Base-by-base conservation (phyloP, 345 rosid genomes). In the Eucalyptus erythrocorys region DNA sequence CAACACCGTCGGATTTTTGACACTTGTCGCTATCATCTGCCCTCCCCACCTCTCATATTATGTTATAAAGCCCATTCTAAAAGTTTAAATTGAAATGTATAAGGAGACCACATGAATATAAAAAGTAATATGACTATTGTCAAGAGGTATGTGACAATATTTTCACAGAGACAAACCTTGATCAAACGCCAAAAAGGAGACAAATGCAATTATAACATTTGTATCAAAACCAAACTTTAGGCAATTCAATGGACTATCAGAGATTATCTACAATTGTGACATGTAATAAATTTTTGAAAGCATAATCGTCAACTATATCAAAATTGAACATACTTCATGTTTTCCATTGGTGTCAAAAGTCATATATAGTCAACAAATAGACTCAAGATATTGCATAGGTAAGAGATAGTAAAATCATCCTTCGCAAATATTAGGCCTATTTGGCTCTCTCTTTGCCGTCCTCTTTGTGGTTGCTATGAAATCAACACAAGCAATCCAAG, bases 101-200 rank as follows among this genome's bases (percentile, higher is more conserved):
- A 57, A 0, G 3, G 13, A 57, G 30, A 57, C 0, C n/a, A 3
- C 6, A 5, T 24, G 6, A 53, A 57, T 59, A 59, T 59, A 26
- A 59, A 59, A 5, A 59, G 0, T 0, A 59, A 59, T 1, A 59
- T 59, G 32, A 59, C 66, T 4, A 26, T 11, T 27, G 4, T 59
- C 4, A 27, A 5, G 7, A 26, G 66, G 1, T 26, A 59, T 59
- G 7, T 14, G 7, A 59, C n/a, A 26, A 59, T 26, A 59, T 59
- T 59, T 57, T 14, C 14, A 24, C 13, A 26, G 0, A 57, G n/a
- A 57, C 13, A 57, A 24, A 26, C 6, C 15, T 3, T 59, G 3
- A 59, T 2, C n/a, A 59, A 5, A 59, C 0, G 7, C 7, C 3
- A 22, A 59, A 59, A 10, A 59, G 5, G 30, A 5, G 13, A 59